Percentiles rank a stretch among this genome's conserved stretches.
These are phyloP conservation scores for Phyllostachys edulis DNA, from an alignment of 176 grass and related monocot genomes.

Conservation along the genomic window DNA sequence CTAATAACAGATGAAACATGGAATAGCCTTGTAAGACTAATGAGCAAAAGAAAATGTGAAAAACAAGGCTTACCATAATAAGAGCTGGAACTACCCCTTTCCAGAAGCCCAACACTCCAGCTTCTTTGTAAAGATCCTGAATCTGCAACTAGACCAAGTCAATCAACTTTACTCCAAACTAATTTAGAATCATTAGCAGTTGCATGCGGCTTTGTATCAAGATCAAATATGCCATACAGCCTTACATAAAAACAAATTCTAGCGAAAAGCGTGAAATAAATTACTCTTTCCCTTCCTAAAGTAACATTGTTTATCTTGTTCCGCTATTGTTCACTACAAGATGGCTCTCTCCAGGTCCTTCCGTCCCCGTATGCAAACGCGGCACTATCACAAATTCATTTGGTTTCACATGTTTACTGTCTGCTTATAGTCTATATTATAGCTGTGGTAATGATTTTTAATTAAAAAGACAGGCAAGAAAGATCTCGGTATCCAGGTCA, in stretches of 20 bases:
- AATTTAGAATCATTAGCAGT: not conserved
- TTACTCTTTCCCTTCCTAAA: slow-evolving; percentile 1
- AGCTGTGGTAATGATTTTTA: not conserved
- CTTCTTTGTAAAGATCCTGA: slow-evolving; percentile 89
- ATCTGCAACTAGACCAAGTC: slow-evolving; percentile 49
- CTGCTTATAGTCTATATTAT: not conserved
- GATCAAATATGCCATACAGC: not conserved
- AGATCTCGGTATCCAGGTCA: not conserved
- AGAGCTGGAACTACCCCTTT: slow-evolving; percentile 90
- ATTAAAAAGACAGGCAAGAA: not conserved
- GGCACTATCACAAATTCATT: not conserved
- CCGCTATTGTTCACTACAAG: not conserved
- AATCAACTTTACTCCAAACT: slow-evolving; percentile 15
- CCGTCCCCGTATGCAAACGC: not conserved
- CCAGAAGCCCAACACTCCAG: slow-evolving; percentile 85
- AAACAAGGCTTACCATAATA: slow-evolving; percentile 72
- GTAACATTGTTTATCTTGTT: slow-evolving; percentile 16
- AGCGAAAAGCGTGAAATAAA: not conserved
- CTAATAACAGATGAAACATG: slow-evolving; percentile 43
- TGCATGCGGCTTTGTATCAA: not conserved
- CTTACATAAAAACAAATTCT: not conserved
- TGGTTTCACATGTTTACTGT: not conserved
- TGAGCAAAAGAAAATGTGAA: slow-evolving; percentile 2
- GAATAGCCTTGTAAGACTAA: slow-evolving; percentile 17
- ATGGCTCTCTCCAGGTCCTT: not conserved